Evolutionary conservation across 2,329 filamentous ascomycete genomes (phyloP).

Genomic region (Xylaria sp.): DNA sequence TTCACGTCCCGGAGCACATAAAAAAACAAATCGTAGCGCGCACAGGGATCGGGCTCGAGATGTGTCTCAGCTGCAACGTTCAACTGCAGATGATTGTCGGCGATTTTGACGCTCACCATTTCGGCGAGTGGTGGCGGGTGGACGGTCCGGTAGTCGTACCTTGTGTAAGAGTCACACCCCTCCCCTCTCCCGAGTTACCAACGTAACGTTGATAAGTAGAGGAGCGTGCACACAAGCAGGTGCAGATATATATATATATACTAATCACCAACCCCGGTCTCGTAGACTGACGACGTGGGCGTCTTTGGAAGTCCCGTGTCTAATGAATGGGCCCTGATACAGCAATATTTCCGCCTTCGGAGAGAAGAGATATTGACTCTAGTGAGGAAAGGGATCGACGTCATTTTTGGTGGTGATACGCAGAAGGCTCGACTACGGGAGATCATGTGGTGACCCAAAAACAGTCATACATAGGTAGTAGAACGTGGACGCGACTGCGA

Average conservation of each 20-base stretch:
- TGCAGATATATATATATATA: not conserved
- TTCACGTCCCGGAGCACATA: conserved; percentile 73
- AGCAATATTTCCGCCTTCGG: conserved; percentile 73
- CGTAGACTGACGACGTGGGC: conserved; percentile 83
- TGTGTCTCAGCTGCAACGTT: conserved; percentile 86
- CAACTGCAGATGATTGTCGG: conserved; percentile 77
- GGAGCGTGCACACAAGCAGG: not conserved
- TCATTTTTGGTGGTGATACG: conserved; percentile 72
- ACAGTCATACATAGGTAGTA: not conserved
- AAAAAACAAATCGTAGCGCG: conserved; percentile 61
- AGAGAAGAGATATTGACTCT: conserved; percentile 61
- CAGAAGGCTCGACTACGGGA: conserved; percentile 68
- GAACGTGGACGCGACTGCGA: not conserved
- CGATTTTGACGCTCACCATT: conserved; percentile 77
- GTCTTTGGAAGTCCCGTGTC: conserved; percentile 81
- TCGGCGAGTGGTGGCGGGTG: conserved; percentile 75
- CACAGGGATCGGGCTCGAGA: conserved; percentile 72
- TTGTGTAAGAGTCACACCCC: conserved; percentile 64
- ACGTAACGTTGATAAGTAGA: not conserved
- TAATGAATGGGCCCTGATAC: conserved; percentile 80
- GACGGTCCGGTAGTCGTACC: conserved; percentile 71
- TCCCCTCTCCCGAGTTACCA: not conserved
- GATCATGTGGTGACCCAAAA: conserved; percentile 59
- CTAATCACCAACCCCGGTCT: conserved; percentile 12
- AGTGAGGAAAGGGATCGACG: conserved; percentile 69